Percentiles rank a stretch among this genome's conserved stretches.
Evolutionary conservation across 2,329 filamentous ascomycete species (phyloP).

Genomic region (Penicillium olsonii): DNA sequence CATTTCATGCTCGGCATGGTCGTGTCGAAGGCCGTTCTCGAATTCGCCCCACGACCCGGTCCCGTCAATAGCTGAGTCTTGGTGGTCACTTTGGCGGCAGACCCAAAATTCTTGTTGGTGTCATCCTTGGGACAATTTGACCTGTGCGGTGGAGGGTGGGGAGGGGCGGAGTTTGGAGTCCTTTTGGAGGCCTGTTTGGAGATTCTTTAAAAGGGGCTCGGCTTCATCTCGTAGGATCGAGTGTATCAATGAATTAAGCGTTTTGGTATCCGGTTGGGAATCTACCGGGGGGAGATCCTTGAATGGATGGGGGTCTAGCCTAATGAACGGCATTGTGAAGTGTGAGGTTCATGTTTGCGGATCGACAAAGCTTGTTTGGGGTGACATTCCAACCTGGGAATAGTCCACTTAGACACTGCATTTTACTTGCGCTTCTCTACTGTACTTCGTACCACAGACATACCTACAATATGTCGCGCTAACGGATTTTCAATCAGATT

Average conservation of each 20-base stretch:
- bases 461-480: no score
- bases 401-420: no score
- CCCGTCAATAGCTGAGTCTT: conserved; percentile 27
- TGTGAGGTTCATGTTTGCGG: neutral
- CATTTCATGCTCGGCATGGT: conserved; percentile 44
- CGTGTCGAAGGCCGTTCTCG: conserved; percentile 34
- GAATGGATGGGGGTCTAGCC: conserved; percentile 29
- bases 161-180: conserved; percentile 31
- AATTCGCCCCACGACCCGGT: conserved; percentile 44
- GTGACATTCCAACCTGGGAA: no score
- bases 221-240: conserved; percentile 30
- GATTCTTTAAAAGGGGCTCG: conserved; percentile 27
- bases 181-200: conserved; percentile 29
- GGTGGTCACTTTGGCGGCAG: conserved; percentile 42
- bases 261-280: neutral
- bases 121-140: conserved; percentile 27
- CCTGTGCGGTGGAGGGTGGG: conserved; percentile 30
- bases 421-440: no score
- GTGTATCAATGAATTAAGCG: conserved; percentile 14
- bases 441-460: no score
- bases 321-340: conserved; percentile 25
- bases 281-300: conserved; percentile 29
- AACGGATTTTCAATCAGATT: no score
- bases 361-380: conserved; percentile 16
- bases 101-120: conserved; percentile 40